Evolutionary conservation across 1,284 basidiomycete species (phyloP).

Genomic region (Heterobasidion parviporum): DNA sequence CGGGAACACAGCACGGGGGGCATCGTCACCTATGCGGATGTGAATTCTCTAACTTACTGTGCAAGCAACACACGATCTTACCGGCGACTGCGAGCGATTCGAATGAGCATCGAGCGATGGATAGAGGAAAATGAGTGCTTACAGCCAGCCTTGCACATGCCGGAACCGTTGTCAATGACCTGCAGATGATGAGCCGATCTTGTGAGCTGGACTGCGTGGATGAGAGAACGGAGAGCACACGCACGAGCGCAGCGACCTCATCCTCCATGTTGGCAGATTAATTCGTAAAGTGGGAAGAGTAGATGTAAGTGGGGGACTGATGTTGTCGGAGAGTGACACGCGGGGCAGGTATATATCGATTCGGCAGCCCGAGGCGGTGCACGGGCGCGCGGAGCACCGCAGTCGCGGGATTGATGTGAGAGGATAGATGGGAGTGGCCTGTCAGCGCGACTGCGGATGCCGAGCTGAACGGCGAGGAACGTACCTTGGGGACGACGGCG

Average conservation of each 20-base stretch:
- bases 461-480: background rate
- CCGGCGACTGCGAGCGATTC: conserved; percentile 36
- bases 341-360: background rate
- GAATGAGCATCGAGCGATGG: conserved; percentile 15
- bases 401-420: background rate
- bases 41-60: background rate
- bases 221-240: conserved; percentile 11
- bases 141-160: conserved; percentile 93
- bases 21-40: conserved; percentile 47
- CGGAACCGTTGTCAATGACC: conserved; percentile 84
- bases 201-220: background rate
- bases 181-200: conserved; percentile 9
- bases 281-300: conserved; percentile 1
- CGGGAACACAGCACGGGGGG: conserved; percentile 66
- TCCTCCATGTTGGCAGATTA: conserved; percentile 29
- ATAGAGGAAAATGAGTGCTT: conserved; percentile 23
- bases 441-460: background rate
- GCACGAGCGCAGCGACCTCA: conserved; percentile 39
- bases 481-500: background rate
- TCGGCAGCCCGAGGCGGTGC: background rate
- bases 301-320: background rate
- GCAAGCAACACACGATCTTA: conserved; percentile 15
- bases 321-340: background rate
- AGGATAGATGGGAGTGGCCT: background rate
- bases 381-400: background rate